These are phyloP conservation scores for Aspergillus fructus DNA, from an alignment of 2,329 filamentous ascomycete species.

Conservation along the genomic window DNA sequence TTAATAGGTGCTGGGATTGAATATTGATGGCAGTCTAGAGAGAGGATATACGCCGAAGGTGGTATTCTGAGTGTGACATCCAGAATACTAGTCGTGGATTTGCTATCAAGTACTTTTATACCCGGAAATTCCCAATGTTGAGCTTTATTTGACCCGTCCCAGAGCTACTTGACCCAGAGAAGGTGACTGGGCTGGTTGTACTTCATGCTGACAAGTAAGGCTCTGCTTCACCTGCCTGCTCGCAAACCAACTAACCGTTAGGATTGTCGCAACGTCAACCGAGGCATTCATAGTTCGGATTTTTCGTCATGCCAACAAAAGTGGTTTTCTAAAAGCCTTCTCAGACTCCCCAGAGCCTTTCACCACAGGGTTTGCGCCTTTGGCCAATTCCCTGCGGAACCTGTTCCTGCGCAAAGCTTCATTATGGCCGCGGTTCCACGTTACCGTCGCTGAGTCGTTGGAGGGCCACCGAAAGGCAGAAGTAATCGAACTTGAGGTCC, in stretches of 20 bases:
- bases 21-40: conserved; percentile 48
- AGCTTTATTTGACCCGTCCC: conserved; percentile 11
- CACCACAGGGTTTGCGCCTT: conserved; percentile 79
- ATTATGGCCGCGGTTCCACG: conserved; percentile 90
- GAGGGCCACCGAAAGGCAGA: conserved; percentile 92
- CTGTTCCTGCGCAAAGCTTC: conserved; percentile 86
- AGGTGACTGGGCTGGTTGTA: conserved; percentile 81
- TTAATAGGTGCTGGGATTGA: neutral
- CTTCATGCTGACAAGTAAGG: conserved; percentile 74
- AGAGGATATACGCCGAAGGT: conserved; percentile 87
- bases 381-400: conserved; percentile 88
- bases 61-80: conserved; percentile 96
- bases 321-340: conserved; percentile 92
- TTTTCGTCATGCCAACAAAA: conserved; percentile 91
- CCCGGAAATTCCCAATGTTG: neutral
- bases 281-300: conserved; percentile 95
- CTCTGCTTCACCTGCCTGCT: neutral
- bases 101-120: conserved; percentile 64
- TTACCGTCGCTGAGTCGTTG: conserved; percentile 82
- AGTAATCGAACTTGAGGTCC: conserved; percentile 93
- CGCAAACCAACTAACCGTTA: conserved; percentile 29
- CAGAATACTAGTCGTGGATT: conserved; percentile 88
- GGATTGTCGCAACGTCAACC: conserved; percentile 77
- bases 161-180: conserved; percentile 72
- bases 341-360: conserved; percentile 92